Evolutionary conservation across 1,139 yeast species (phyloP).

Genomic region (Yamadazyma kanchanaburiensis): DNA sequence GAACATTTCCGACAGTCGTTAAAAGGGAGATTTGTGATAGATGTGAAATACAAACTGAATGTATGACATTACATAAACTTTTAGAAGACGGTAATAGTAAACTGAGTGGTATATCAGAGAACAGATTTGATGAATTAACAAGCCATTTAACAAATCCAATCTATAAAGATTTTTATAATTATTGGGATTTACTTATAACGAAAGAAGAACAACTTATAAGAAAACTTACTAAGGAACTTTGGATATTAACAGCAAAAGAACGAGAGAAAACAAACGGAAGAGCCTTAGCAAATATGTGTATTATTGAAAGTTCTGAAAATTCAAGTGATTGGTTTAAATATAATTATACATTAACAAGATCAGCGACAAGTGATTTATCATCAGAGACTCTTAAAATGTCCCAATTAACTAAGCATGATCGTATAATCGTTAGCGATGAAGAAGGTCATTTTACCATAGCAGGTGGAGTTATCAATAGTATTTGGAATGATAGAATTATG

Average conservation of each 20-base stretch:
- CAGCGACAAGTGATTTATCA: conserved; percentile 5
- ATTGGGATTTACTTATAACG: conserved; percentile 74
- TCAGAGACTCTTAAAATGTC: conserved; percentile 27
- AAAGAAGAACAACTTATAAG: conserved; percentile 66
- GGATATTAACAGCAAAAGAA: conserved; percentile 59
- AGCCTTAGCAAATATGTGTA: conserved; percentile 48
- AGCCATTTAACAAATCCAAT: conserved; percentile 31
- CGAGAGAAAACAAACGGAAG: conserved; percentile 63
- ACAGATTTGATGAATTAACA: conserved; percentile 46
- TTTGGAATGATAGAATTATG: conserved; percentile 34
- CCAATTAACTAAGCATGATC: conserved; percentile 50
- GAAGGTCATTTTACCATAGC: conserved; percentile 73
- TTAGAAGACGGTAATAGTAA: conserved; percentile 54
- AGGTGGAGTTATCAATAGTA: conserved; percentile 50
- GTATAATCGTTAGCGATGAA: conserved; percentile 76
- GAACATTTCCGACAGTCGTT: conserved; percentile 58
- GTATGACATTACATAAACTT: conserved; percentile 67
- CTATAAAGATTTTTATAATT: conserved; percentile 54
- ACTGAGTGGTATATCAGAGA: conserved; percentile 44
- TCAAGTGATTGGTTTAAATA: conserved; percentile 13
- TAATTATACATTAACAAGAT: conserved; percentile 47
- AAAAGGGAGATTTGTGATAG: conserved; percentile 60
- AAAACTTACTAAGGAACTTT: conserved; percentile 58
- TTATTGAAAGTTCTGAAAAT: conserved; percentile 28
- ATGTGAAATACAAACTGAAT: conserved; percentile 59